Conservation (phyloP, 202 grass and related monocot genomes). For the Panicum hallii region DNA sequence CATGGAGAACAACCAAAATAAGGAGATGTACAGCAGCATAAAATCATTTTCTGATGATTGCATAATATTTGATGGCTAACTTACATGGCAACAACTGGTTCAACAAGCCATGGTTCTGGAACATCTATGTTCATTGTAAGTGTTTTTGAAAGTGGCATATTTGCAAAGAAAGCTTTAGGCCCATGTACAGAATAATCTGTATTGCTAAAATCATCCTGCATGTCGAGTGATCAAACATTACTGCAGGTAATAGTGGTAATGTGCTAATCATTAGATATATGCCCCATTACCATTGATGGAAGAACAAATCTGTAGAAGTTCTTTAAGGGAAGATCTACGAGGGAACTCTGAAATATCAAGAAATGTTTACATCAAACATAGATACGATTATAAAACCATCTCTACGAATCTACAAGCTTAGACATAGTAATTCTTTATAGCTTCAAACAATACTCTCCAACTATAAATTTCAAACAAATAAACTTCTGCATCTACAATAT, state of each 20-base stretch:
- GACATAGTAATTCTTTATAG: constrained; percentile 19
- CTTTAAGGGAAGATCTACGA: constrained; percentile 95
- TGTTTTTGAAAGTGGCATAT: constrained; percentile 98
- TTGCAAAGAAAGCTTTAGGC: constrained; percentile 96
- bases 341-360: constrained; percentile 82
- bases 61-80: constrained; percentile 48
- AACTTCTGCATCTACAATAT: constrained; percentile 28
- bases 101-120: constrained; percentile 98
- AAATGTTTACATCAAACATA: constrained; percentile 47
- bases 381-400: neutral
- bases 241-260: constrained; percentile 34
- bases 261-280: constrained; percentile 28
- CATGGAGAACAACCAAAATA: constrained; percentile 43
- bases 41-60: constrained; percentile 41
- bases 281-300: constrained; percentile 71
- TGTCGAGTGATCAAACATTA: constrained; percentile 44
- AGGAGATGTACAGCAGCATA: constrained; percentile 37
- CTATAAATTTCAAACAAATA: constrained; percentile 31
- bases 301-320: constrained; percentile 99
- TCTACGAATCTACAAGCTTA: constrained; percentile 6
- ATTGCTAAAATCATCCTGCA: constrained; percentile 89
- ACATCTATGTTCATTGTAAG: constrained; percentile 99
- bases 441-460: constrained; percentile 26
- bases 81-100: constrained; percentile 96
- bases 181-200: constrained; percentile 86